Evolutionary conservation across 2,329 filamentous ascomycete species (phyloP).

Genomic region (Sordariomycetes sp.): DNA sequence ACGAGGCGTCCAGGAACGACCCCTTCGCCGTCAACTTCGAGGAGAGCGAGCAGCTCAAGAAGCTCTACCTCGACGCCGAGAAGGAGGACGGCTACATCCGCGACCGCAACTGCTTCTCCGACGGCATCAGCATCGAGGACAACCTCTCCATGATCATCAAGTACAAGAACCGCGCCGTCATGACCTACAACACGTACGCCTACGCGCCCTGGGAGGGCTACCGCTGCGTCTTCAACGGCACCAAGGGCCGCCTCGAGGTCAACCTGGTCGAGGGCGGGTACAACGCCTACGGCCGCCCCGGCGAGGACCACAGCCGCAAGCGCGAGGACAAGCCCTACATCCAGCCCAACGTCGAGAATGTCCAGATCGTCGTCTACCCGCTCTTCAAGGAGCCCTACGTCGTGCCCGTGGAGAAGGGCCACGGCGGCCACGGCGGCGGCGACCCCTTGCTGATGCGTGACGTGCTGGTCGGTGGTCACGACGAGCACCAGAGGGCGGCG

Average conservation of each 20-base stretch:
- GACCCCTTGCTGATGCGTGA: conserved; percentile 34
- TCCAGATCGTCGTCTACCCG: conserved; percentile 27
- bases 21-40: conserved; percentile 36
- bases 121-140: conserved; percentile 40
- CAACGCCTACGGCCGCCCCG: conserved; percentile 32
- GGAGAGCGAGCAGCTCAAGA: conserved; percentile 28
- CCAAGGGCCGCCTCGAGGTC: conserved; percentile 33
- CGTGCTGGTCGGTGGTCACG: conserved; percentile 27
- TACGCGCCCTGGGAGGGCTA: conserved; percentile 38
- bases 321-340: conserved; percentile 13
- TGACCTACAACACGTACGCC: conserved; percentile 33
- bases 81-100: conserved; percentile 38
- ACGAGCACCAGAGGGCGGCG: conserved; percentile 27
- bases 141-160: conserved; percentile 35
- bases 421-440: conserved; percentile 35
- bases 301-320: no score
- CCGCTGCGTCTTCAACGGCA: conserved; percentile 30
- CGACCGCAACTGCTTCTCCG: conserved; percentile 36
- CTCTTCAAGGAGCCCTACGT: conserved; percentile 31
- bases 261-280: conserved; percentile 36
- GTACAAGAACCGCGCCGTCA: conserved; percentile 29
- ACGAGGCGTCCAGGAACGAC: conserved; percentile 28
- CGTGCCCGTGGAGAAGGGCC: conserved; percentile 26
- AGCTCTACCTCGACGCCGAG: conserved; percentile 36
- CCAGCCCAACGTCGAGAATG: conserved; percentile 26